Percentiles rank a stretch among this genome's conserved stretches.
Conservation (phyloP, 2,329 filamentous ascomycete genomes). For the Diplodia seriata region DNA sequence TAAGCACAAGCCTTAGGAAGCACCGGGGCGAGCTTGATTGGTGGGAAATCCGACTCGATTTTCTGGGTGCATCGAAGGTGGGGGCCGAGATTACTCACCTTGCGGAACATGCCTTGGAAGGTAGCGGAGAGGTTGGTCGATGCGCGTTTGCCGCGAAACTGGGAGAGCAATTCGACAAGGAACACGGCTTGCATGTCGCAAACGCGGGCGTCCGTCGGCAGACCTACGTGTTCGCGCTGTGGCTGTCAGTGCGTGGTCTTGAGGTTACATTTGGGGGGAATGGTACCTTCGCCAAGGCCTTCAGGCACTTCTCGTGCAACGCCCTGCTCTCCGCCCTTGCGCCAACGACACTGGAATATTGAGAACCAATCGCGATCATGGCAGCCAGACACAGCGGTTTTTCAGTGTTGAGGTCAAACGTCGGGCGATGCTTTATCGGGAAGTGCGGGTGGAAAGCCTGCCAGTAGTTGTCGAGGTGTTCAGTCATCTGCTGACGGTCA, state of each 20-base stretch:
- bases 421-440: slow-evolving; percentile 53
- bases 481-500: slow-evolving; percentile 41
- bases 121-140: slow-evolving; percentile 46
- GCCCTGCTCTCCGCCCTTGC: slow-evolving; percentile 47
- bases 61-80: slow-evolving; percentile 31
- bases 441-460: slow-evolving; percentile 53
- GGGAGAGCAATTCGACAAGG: slow-evolving; percentile 52
- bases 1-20: slow-evolving; percentile 2
- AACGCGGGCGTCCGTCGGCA: slow-evolving; percentile 38
- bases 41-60: slow-evolving; percentile 18
- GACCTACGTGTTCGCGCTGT: slow-evolving; percentile 35
- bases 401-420: slow-evolving; percentile 45
- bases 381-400: slow-evolving; percentile 54
- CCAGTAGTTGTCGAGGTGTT: slow-evolving; percentile 56
- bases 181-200: slow-evolving; percentile 55
- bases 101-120: slow-evolving; percentile 49
- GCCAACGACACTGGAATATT: slow-evolving; percentile 46
- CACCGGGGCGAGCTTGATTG: neutral
- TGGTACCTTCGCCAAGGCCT: slow-evolving; percentile 47
- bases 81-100: slow-evolving; percentile 38
- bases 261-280: neutral
- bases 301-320: slow-evolving; percentile 52
- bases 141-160: slow-evolving; percentile 51
- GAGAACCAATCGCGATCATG: slow-evolving; percentile 54
- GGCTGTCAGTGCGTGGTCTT: slow-evolving; percentile 9